These are phyloP conservation scores for Xerocomus potaroensis DNA, from an alignment of 768 basidiomycete genomes.

Conservation along the genomic window DNA sequence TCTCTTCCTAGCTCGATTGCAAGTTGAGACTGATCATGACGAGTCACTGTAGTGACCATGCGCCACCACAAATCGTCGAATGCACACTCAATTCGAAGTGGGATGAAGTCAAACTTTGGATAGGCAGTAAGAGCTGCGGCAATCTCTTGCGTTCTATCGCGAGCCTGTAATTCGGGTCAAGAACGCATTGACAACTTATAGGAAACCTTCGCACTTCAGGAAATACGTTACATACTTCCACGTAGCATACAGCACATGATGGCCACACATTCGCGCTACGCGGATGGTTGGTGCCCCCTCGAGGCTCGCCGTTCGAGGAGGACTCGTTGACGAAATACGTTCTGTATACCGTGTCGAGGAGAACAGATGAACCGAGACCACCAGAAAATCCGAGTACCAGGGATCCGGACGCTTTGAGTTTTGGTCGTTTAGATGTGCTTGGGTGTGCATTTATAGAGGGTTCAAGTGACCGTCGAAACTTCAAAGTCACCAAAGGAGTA, in stretches of 20 bases:
- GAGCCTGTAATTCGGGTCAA: constrained; percentile 37
- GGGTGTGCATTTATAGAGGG: constrained; percentile 56
- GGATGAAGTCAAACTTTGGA: constrained; percentile 51
- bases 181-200: not conserved
- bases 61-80: constrained; percentile 71
- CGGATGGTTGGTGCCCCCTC: constrained; percentile 65
- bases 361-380: constrained; percentile 68
- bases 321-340: constrained; percentile 45
- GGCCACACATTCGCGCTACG: constrained; percentile 59
- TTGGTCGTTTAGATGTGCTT: constrained; percentile 52
- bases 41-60: constrained; percentile 36
- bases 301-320: constrained; percentile 27
- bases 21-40: constrained; percentile 25
- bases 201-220: constrained; percentile 45
- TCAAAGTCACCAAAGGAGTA: constrained; percentile 52
- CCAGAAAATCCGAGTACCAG: constrained; percentile 74
- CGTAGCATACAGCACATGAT: constrained; percentile 60
- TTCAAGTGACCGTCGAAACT: constrained; percentile 64
- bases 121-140: constrained; percentile 44
- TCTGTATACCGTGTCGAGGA: constrained; percentile 63
- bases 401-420: constrained; percentile 63
- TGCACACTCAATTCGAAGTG: constrained; percentile 67
- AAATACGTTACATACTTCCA: constrained; percentile 62
- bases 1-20: constrained; percentile 50
- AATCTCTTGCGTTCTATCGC: constrained; percentile 53